A percentile compares a stretch with the other conserved stretches of the same genome.
These are phyloP conservation scores for Aureobasidium leucospermi DNA, from an alignment of 2,329 filamentous ascomycete genomes.

Conservation along the genomic window DNA sequence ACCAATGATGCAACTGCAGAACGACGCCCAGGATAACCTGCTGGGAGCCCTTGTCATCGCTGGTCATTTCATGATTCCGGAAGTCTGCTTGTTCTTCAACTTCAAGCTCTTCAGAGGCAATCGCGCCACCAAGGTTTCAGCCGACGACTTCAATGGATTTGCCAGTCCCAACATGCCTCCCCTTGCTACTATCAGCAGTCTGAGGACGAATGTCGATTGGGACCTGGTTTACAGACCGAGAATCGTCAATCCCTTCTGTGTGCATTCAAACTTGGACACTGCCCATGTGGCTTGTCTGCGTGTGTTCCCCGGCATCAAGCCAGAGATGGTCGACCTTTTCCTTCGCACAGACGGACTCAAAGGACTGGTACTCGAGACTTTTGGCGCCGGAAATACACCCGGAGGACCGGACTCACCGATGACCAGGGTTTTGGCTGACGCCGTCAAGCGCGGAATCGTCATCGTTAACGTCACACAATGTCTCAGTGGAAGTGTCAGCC, in stretches of 20 bases:
- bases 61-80: slow-evolving; percentile 85
- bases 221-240: slow-evolving; percentile 67
- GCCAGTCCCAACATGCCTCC: slow-evolving; percentile 80
- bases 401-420: slow-evolving; percentile 72
- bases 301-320: slow-evolving; percentile 86
- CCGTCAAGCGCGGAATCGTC: slow-evolving; percentile 71
- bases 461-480: slow-evolving; percentile 92
- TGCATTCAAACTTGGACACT: slow-evolving; percentile 70
- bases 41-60: slow-evolving; percentile 83
- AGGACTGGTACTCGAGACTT: slow-evolving; percentile 82
- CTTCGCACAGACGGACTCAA: slow-evolving; percentile 67
- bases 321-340: slow-evolving; percentile 87
- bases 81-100: slow-evolving; percentile 91
- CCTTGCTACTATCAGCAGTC: slow-evolving; percentile 71
- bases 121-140: slow-evolving; percentile 78
- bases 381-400: slow-evolving; percentile 87
- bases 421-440: slow-evolving; percentile 67
- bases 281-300: slow-evolving; percentile 84
- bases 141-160: slow-evolving; percentile 80
- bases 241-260: slow-evolving; percentile 63
- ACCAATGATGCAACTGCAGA: slow-evolving; percentile 84
- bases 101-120: slow-evolving; percentile 86
- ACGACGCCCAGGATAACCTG: slow-evolving; percentile 85
- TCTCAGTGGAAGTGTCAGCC: slow-evolving; percentile 41
- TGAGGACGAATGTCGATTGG: slow-evolving; percentile 77